Percentiles rank a stretch among this genome's conserved stretches.
Conservation (phyloP, 2,329 filamentous ascomycete species). For the Verticillium dahliae region DNA sequence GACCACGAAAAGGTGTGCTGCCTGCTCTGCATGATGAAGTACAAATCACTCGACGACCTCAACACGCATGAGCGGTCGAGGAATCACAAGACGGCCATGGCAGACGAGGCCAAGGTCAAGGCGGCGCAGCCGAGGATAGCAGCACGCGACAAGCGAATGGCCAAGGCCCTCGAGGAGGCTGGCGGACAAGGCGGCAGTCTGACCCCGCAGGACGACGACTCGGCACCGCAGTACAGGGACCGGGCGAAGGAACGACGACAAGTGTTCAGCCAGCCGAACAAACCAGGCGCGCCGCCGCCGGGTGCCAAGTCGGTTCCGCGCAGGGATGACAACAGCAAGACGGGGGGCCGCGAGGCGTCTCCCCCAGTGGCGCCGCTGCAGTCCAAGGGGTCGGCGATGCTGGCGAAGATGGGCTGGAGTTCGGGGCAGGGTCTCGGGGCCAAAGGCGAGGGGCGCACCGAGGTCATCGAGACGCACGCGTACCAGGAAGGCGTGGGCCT, state of each 20-base stretch:
- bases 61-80: conserved; percentile 34
- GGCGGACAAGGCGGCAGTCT: conserved; percentile 5
- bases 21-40: conserved; percentile 39
- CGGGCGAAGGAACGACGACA: conserved; percentile 61
- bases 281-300: conserved; percentile 31
- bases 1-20: conserved; percentile 45
- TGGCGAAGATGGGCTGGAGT: conserved; percentile 70
- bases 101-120: conserved; percentile 39
- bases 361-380: conserved; percentile 29
- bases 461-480: conserved; percentile 56
- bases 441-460: conserved; percentile 54
- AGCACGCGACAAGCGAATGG: conserved; percentile 26
- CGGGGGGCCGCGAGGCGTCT: conserved; percentile 4
- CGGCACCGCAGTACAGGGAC: conserved; percentile 49
- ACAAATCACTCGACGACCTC: conserved; percentile 35
- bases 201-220: conserved; percentile 15
- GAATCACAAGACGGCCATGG: conserved; percentile 32
- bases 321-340: conserved; percentile 23
- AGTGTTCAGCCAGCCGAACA: conserved; percentile 54
- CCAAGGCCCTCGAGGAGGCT: conserved; percentile 16
- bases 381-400: conserved; percentile 59
- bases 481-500: conserved; percentile 65
- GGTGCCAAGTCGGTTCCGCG: conserved; percentile 13
- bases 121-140: conserved; percentile 32
- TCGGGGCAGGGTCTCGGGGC: conserved; percentile 59